Evolutionary conservation across 2,329 filamentous ascomycete species (phyloP), one percentile per base, ranked within the genome.

Genomic region (Cyphellophora europaea): DNA sequence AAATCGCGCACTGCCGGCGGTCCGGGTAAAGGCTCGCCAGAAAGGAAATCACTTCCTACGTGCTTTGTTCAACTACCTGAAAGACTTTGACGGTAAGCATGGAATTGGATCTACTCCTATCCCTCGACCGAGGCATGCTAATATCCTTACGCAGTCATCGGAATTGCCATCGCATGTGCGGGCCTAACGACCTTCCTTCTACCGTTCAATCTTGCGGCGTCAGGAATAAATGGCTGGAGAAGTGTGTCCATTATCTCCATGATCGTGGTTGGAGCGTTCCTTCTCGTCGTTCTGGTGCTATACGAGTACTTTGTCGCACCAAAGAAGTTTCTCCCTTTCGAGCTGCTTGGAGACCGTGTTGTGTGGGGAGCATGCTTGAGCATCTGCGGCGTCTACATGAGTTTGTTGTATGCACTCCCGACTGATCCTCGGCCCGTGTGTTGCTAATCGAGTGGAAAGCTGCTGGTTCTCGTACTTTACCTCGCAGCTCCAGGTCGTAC

Each of bases 181-280:
- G 79, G 77, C 2, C 69, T 81, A 45, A 65, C 71, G 1, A 57
- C 83, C 8, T 74, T 86, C 50, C 61, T 86, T n/a, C 67, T 87
- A 5, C 77, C 81, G 1, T 76, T 87, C 53, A 77, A 65, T n/a
- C 64, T 86, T 13, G 65, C 68, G 30, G 53, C 58, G 12, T 59
- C 56, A 33, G 59, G 66, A 11, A 56, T 58, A 27, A 49, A 63
- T 29, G 60, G 62, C 4, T 76, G 69, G 69, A 53, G 55, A 19
- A 67, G 66, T 11, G 56, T 61, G 27, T 56, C 65, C 30, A 69
- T 77, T 45, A 63, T 77, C 35, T 54, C 58, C 18, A 71, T 79
- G 60, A 58, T 69, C 14, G 63, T 75, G 2, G 49, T 81, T 15
- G 80, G 80, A 0, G 54, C 69, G 6, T 41, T 74, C 0, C 67